These are phyloP conservation scores for Cyclotella sp. DNA, from an alignment of 108 stramenopile species.

Conservation along the genomic window DNA sequence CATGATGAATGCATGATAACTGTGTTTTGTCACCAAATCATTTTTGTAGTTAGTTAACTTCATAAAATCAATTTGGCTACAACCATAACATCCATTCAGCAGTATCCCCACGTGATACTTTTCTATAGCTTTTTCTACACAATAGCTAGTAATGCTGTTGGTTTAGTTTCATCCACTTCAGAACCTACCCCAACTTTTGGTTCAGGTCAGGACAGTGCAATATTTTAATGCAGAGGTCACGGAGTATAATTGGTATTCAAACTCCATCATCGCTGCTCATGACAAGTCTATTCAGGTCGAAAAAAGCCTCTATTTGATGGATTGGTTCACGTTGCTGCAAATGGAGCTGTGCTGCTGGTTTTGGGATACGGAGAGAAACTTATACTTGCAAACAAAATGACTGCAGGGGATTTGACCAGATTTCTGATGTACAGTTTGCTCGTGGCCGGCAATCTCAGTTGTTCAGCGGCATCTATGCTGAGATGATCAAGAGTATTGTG, in stretches of 20 bases:
- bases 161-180: too few relatives aligned
- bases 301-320: constrained; percentile 77
- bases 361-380: constrained; percentile 83
- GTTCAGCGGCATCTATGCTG: constrained; percentile 76
- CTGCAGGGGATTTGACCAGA: constrained; percentile 83
- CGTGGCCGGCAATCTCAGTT: constrained; percentile 80
- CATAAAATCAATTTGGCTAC: too few relatives aligned
- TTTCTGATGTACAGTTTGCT: constrained; percentile 91
- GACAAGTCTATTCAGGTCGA: constrained; percentile 68
- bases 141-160: too few relatives aligned
- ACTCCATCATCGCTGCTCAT: constrained; percentile 63
- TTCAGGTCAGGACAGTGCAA: constrained; percentile 80
- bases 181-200: too few relatives aligned
- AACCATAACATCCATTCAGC: too few relatives aligned
- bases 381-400: constrained; percentile 62
- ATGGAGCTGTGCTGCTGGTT: constrained; percentile 78
- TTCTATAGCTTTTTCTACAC: too few relatives aligned
- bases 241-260: constrained; percentile 68
- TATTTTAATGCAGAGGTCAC: constrained; percentile 72
- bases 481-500: constrained; percentile 70
- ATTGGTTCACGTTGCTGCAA: constrained; percentile 72
- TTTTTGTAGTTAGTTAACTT: too few relatives aligned
- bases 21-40: too few relatives aligned
- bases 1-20: too few relatives aligned
- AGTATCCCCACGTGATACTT: too few relatives aligned